phyloP scores from a whole-genome alignment of 768 basidiomycete genomes.

The Clavaria fumosa region DNA sequence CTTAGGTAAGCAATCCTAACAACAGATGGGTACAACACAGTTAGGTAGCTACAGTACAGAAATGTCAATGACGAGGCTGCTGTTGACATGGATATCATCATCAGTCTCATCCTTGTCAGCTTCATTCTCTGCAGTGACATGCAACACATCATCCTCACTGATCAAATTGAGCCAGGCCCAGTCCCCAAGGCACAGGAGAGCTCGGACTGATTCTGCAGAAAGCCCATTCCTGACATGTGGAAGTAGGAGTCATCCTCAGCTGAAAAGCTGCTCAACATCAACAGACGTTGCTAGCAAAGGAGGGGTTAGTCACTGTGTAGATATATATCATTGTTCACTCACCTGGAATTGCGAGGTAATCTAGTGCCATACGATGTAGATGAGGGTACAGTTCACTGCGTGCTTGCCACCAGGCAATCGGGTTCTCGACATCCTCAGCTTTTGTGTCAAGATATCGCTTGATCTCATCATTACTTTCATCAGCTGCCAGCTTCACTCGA shows the following conservation, averaged over 20 bases:
- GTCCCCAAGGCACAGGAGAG: conserved; percentile 6
- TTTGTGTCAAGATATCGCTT: conserved; percentile 15
- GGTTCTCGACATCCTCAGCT: conserved; percentile 12
- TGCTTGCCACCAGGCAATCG: conserved; percentile 19
- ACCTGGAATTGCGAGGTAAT: not conserved
- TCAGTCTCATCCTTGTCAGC: not conserved
- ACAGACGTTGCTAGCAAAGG: conserved; percentile 4
- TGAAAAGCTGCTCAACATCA: conserved; percentile 5
- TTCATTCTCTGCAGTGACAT: conserved; percentile 1
- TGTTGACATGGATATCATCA: not conserved
- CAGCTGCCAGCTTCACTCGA: not conserved
- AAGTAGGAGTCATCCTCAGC: conserved; percentile 1
- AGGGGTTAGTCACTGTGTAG: not conserved
- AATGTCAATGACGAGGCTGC: not conserved
- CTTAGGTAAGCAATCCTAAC: too few relatives aligned
- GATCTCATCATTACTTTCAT: conserved; percentile 15
- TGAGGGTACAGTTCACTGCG: conserved; percentile 12
- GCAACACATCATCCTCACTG: not conserved
- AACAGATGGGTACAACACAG: not conserved
- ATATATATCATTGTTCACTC: not conserved
- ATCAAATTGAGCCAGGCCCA: not conserved
- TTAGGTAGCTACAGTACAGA: not conserved
- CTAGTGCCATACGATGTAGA: conserved; percentile 18
- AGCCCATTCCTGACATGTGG: conserved; percentile 2
- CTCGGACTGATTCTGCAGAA: not conserved